Evolutionary conservation across 1,284 basidiomycete genomes (phyloP), one percentile per base, ranked within the genome.

Genomic region (Tylopilus sp.): DNA sequence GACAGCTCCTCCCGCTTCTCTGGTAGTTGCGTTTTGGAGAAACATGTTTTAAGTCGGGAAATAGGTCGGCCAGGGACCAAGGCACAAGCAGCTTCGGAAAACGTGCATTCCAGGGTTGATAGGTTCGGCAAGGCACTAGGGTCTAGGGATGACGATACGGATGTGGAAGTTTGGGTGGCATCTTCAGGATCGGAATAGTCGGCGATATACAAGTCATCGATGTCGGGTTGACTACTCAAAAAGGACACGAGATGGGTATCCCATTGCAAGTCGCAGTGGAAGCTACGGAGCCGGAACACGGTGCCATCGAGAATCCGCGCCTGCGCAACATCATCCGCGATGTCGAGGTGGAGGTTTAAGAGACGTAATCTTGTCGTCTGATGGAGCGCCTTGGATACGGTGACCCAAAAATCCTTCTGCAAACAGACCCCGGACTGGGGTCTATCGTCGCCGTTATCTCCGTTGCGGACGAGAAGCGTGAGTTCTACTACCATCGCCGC

Each of bases 241-340:
- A 90, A 91, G 33, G 79, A 73, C 50, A 86, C 79, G 39, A 91
- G 86, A 68, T 84, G 74, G 14, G 71, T 68, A 73, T 90, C 87
- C 89, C 89, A 91, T 65, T 85, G 81, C 61, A 91, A 82, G 73
- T 90, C 89, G 73, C 88, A 90, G 72, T 88, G 86, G 70, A 90
- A 89, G 13, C 81, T 83, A 60, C 79, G 83, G 27, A 91, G 85
- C 50, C 80, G 85, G 72, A 90, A 90, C 12, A 78, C 76, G 70
- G 82, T 84, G 17, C 76, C 77, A 23, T 79, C 62, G 21, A 90
- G 79, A 58, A 89, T 83, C 88, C 88, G 89, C 1, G 87, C 84
- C 25, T 78, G 77, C 27, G 82, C 78, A n/a, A 80, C 72, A 57
- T 83, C 80, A n/a, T 78, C 73, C 39, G 77, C 79, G 65, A 77